phyloP scores from a whole-genome alignment of 805 yeast species.

The Wickerhamomyces subpelliculosus region DNA sequence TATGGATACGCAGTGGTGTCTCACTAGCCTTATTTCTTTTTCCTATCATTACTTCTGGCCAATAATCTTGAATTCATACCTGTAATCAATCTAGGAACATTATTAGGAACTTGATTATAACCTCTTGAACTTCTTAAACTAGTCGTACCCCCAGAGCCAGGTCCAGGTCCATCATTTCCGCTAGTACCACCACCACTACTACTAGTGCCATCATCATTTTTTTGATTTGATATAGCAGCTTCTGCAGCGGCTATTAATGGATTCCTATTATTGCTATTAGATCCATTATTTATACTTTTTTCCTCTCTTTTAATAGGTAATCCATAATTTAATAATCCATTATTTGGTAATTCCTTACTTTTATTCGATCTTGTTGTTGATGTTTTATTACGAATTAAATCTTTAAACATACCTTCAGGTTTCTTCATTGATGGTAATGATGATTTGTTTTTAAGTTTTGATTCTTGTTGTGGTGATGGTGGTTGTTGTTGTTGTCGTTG shows the following conservation, averaged over 20 bases:
- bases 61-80: constrained; percentile 55
- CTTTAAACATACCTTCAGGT: constrained; percentile 27
- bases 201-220: too few species aligned
- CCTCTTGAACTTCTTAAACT: too few species aligned
- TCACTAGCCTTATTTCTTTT: constrained; percentile 20
- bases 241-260: constrained; percentile 20
- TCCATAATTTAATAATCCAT: constrained; percentile 27
- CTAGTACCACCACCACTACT: too few species aligned
- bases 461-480: constrained; percentile 1
- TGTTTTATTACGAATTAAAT: constrained; percentile 24
- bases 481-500: neutral
- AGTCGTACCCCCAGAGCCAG: neutral
- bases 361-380: constrained; percentile 7
- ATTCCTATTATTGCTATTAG: neutral
- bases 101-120: too few species aligned
- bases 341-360: constrained; percentile 22
- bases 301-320: constrained; percentile 19
- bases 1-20: too few species aligned
- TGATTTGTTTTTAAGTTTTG: constrained; percentile 6
- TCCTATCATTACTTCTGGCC: constrained; percentile 47
- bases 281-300: neutral
- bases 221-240: constrained; percentile 14
- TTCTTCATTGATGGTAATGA: too few species aligned
- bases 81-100: constrained; percentile 31
- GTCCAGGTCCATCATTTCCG: neutral